Conservation (phyloP, 2,329 filamentous ascomycete species). For the Fusarium nygamai region DNA sequence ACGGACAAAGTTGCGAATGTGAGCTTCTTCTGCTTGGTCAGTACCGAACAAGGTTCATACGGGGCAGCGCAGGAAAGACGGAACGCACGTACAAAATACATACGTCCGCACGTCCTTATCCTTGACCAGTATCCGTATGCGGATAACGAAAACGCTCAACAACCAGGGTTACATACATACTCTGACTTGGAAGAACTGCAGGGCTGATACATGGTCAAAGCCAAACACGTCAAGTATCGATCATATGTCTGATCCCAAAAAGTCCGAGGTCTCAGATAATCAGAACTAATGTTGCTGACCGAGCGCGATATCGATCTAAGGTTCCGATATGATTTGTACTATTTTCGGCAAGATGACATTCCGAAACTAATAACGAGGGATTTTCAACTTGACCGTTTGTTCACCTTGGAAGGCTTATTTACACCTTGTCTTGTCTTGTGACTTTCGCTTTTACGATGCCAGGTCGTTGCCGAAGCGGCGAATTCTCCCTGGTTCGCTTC, state of each 20-base stretch:
- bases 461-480: constrained; percentile 6
- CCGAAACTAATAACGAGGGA: constrained; percentile 4
- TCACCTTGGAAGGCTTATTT: neutral
- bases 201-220: constrained; percentile 24
- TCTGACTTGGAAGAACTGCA: constrained; percentile 14
- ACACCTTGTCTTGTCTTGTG: neutral
- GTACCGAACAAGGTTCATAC: constrained; percentile 25
- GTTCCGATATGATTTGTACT: constrained; percentile 7
- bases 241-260: neutral
- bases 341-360: constrained; percentile 4
- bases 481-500: constrained; percentile 25
- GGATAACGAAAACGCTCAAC: neutral
- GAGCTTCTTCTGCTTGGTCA: constrained; percentile 15
- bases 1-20: constrained; percentile 33
- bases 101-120: constrained; percentile 3
- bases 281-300: neutral
- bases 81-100: neutral
- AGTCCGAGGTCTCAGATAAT: neutral
- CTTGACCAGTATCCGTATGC: neutral
- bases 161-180: neutral
- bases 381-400: neutral
- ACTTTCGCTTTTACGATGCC: neutral
- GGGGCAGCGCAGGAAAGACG: constrained; percentile 4
- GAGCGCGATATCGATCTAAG: constrained; percentile 3
- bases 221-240: neutral